A percentile compares a stretch with the other conserved stretches of the same genome.
These are phyloP conservation scores for Globisporangium canariense DNA, from an alignment of 352 stramenopile species.

Conservation along the genomic window DNA sequence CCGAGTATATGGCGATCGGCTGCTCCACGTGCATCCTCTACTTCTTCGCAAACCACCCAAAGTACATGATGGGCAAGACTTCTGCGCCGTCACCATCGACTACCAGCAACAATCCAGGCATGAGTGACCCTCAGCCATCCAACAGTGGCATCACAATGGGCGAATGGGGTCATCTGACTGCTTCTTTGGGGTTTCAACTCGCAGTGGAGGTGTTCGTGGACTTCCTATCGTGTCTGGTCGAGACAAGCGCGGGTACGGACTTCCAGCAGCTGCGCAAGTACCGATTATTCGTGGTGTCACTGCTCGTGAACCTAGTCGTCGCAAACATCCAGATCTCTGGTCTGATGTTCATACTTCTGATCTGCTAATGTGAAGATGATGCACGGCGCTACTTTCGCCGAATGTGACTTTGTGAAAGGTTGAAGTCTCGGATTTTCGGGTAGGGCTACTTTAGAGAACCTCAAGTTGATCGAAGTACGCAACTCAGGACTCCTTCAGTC, in stretches of 20 bases:
- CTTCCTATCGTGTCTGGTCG: neutral
- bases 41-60: slow-evolving; percentile 31
- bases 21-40: slow-evolving; percentile 42
- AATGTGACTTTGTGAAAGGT: too few species aligned
- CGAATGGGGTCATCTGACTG: neutral
- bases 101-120: too few species aligned
- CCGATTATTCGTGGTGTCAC: neutral
- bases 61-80: slow-evolving; percentile 17
- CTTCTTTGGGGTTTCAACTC: neutral
- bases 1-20: slow-evolving; percentile 43
- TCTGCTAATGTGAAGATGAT: too few species aligned
- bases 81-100: too few species aligned
- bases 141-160: neutral
- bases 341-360: neutral
- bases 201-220: neutral
- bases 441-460: too few species aligned
- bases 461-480: too few species aligned
- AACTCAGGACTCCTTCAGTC: too few species aligned
- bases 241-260: neutral
- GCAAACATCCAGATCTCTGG: slow-evolving; percentile 3
- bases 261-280: neutral
- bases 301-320: neutral
- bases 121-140: too few species aligned
- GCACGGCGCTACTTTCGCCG: too few species aligned
- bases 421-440: too few species aligned